These are phyloP conservation scores for Blastomyces silverae DNA, from an alignment of 2,329 filamentous ascomycete species.

Conservation along the genomic window DNA sequence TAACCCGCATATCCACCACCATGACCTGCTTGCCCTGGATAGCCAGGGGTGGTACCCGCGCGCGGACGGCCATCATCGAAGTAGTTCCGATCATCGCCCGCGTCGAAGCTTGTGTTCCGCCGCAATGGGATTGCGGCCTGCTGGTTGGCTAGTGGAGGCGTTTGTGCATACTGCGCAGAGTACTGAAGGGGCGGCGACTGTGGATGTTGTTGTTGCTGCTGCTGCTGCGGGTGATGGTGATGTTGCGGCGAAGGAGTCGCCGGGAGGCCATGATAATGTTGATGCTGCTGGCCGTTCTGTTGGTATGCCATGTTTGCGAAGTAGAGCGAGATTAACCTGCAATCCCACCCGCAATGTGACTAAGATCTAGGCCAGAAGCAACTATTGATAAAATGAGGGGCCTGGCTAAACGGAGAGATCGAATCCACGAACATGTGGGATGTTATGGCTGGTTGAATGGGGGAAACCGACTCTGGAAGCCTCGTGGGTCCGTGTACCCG, in stretches of 20 bases:
- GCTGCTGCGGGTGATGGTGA: not conserved
- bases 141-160: constrained; percentile 37
- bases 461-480: not conserved
- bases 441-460: not conserved
- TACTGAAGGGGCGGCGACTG: constrained; percentile 15
- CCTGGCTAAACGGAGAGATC: not conserved
- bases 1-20: constrained; percentile 34
- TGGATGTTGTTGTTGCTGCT: not conserved
- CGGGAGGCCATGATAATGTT: constrained; percentile 40
- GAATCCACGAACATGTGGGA: constrained; percentile 6
- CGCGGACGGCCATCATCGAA: constrained; percentile 32
- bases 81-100: constrained; percentile 62
- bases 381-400: constrained; percentile 4
- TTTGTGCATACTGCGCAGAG: constrained; percentile 38
- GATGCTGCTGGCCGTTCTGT: constrained; percentile 42
- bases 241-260: constrained; percentile 23
- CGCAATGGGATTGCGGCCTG: constrained; percentile 39
- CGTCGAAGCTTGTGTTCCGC: constrained; percentile 66
- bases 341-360: not conserved
- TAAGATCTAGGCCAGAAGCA: constrained; percentile 6
- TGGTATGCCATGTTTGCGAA: constrained; percentile 49
- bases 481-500: not conserved
- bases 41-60: constrained; percentile 32
- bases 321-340: not conserved
- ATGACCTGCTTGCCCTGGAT: constrained; percentile 33